Evolutionary conservation across 2,329 filamentous ascomycete genomes (phyloP).

Genomic region (Uncinocarpus reesii): DNA sequence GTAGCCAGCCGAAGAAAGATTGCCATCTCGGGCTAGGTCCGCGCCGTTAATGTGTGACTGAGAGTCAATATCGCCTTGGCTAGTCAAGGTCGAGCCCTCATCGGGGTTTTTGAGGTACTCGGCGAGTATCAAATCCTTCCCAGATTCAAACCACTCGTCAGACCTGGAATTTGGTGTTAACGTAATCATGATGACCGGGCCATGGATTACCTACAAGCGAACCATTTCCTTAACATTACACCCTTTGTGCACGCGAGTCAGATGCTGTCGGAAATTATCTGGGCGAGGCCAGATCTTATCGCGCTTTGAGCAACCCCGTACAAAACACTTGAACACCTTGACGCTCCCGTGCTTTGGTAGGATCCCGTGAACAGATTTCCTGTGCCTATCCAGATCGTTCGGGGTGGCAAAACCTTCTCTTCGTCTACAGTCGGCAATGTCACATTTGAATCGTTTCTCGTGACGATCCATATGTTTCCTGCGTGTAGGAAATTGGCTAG

Average conservation of each 20-base stretch:
- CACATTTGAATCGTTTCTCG: conserved; percentile 55
- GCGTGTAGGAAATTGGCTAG: too few relatives aligned
- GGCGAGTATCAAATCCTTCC: not conserved
- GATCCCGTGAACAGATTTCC: conserved; percentile 6
- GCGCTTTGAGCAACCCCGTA: conserved; percentile 47
- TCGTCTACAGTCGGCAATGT: conserved; percentile 46
- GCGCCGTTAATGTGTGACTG: not conserved
- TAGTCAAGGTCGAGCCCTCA: not conserved
- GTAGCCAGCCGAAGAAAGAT: not conserved
- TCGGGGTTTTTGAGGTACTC: not conserved
- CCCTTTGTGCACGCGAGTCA: conserved; percentile 58
- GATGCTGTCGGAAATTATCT: conserved; percentile 79
- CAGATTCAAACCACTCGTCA: not conserved
- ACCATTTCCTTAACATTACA: conserved; percentile 16
- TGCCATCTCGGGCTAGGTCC: not conserved
- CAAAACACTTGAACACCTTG: conserved; percentile 51
- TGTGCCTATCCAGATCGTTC: conserved; percentile 75
- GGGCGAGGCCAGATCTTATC: conserved; percentile 66
- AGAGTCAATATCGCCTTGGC: not conserved
- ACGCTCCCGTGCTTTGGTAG: conserved; percentile 33
- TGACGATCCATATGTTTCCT: conserved; percentile 71
- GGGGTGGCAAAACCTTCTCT: conserved; percentile 62
- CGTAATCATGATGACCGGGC: not conserved
- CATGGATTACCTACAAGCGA: not conserved
- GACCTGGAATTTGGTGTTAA: conserved; percentile 4